These are phyloP conservation scores for Ceratorhiza oryzae-sativae DNA, from an alignment of 1,284 basidiomycete genomes.

Conservation along the genomic window DNA sequence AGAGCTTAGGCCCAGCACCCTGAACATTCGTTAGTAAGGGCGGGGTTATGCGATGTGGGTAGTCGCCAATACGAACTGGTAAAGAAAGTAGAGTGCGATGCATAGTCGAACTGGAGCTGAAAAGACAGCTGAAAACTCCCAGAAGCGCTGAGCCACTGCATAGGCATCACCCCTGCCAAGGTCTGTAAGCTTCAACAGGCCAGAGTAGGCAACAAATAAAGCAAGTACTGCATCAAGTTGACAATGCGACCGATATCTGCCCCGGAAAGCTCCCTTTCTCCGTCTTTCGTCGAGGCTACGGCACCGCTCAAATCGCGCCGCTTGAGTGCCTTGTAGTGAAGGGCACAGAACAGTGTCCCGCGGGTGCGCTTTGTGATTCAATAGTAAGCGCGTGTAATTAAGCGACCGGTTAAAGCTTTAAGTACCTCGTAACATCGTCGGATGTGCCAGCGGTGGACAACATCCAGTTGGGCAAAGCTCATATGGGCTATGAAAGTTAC, in stretches of 20 bases:
- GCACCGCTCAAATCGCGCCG: constrained; percentile 60
- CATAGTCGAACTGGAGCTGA: constrained; percentile 73
- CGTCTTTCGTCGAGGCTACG: constrained; percentile 52
- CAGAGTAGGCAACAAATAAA: not conserved
- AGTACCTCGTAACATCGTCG: constrained; percentile 63
- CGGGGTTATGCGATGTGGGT: not conserved
- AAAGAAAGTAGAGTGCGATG: constrained; percentile 77
- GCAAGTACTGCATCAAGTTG: constrained; percentile 56
- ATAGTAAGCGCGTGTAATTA: not conserved
- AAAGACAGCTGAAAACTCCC: constrained; percentile 73
- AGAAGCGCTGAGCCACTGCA: constrained; percentile 72
- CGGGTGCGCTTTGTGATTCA: constrained; percentile 55
- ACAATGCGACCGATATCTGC: constrained; percentile 53
- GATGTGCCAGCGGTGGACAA: constrained; percentile 71
- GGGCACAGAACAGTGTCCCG: constrained; percentile 72
- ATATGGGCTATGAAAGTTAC: constrained; percentile 55
- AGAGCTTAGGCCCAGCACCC: constrained; percentile 83
- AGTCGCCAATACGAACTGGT: constrained; percentile 69
- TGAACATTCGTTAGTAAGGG: constrained; percentile 46
- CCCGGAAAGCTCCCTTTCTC: constrained; percentile 46
- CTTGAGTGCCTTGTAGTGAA: constrained; percentile 73
- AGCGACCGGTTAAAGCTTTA: not conserved
- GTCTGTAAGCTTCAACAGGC: not conserved
- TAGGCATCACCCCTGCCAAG: constrained; percentile 68
- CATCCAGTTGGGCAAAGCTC: constrained; percentile 71